Base-by-base conservation (phyloP, 257 asterid genomes). In the Jacaranda copaia region DNA sequence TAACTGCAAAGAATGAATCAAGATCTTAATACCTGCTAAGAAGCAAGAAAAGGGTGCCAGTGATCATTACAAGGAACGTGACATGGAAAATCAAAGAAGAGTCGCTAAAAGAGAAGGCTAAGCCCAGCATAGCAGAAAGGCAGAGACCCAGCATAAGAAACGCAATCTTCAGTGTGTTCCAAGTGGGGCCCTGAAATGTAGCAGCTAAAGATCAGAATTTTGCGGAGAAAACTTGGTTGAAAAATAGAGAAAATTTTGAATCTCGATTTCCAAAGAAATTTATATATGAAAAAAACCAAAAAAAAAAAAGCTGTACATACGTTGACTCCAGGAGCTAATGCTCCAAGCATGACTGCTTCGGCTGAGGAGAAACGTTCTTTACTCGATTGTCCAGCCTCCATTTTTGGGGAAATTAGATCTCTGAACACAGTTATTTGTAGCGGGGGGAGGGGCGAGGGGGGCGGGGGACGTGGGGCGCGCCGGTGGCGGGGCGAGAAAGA, bases 271-370 rank as follows among this genome's bases (percentile, higher is more conserved):
- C 0, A 5, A 48, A 18, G 61, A 7, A 65, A 58, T 18, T n/a
- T n/a, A n/a, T n/a, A n/a, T n/a, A n/a, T n/a, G n/a, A n/a, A 49
- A 39, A 18, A 46, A 14, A 18, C 42, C 52, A 12, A 67, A 16
- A 55, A 12, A 18, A 55, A n/a, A 10, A 7, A 65, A 5, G 25
- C 63, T 32, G 81, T 69, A 85, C 88, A 14, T 70, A 91, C 97
- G 87, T 91, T 91, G 83, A 93, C 97, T 9, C 97, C 98, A 63
- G 97, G 97, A 51, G 98, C 94, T 77, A 93, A 67, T 83, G 98
- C 97, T 73, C 98, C 98, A 35, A 87, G 81, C 55, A 93, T 53
- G 11, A 93, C 91, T 39, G 98, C 96, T 81, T 88, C 70, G 11
- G 92, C 89, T 12, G 96, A 81, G 20, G 97, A 89, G 55, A 72